phyloP scores from a whole-genome alignment of 2,329 filamentous ascomycete genomes.

The Endoconidiophora polonica region DNA sequence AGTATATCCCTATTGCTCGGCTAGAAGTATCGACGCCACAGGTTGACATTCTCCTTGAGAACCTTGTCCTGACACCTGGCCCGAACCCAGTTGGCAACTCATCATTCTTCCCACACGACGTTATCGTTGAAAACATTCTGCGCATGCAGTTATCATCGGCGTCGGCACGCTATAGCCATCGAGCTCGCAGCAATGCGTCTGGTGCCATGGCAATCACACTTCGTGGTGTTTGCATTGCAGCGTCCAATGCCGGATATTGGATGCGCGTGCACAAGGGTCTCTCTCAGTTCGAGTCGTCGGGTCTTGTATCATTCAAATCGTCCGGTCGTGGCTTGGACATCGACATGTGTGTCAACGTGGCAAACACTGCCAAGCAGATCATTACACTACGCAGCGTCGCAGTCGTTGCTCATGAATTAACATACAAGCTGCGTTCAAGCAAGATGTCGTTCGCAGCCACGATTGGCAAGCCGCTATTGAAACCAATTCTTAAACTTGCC shows the following conservation, averaged over 20 bases:
- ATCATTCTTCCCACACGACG: constrained; percentile 74
- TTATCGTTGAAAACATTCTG: constrained; percentile 68
- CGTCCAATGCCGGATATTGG: constrained; percentile 83
- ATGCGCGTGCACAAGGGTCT: constrained; percentile 62
- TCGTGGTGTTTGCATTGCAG: constrained; percentile 70
- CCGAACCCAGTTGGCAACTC: constrained; percentile 58
- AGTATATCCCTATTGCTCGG: constrained; percentile 78
- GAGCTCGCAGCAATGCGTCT: constrained; percentile 42
- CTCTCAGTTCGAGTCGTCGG: constrained; percentile 61
- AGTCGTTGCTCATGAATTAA: constrained; percentile 73
- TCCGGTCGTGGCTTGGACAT: constrained; percentile 81
- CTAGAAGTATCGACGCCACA: constrained; percentile 74
- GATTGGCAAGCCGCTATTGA: constrained; percentile 69
- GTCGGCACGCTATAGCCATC: background rate
- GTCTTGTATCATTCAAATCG: constrained; percentile 70
- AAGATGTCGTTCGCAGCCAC: constrained; percentile 65
- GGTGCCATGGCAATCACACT: constrained; percentile 42
- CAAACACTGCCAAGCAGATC: constrained; percentile 62
- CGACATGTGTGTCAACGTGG: constrained; percentile 68
- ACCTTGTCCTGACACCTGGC: constrained; percentile 78
- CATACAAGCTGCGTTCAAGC: constrained; percentile 58
- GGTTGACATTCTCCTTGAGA: constrained; percentile 75
- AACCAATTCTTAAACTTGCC: constrained; percentile 61
- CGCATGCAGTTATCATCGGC: constrained; percentile 45
- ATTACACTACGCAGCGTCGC: constrained; percentile 59